Percentiles rank a stretch among this genome's conserved stretches.
Conservation (phyloP, 2,329 filamentous ascomycete genomes). For the Fusarium praegraminearum region DNA sequence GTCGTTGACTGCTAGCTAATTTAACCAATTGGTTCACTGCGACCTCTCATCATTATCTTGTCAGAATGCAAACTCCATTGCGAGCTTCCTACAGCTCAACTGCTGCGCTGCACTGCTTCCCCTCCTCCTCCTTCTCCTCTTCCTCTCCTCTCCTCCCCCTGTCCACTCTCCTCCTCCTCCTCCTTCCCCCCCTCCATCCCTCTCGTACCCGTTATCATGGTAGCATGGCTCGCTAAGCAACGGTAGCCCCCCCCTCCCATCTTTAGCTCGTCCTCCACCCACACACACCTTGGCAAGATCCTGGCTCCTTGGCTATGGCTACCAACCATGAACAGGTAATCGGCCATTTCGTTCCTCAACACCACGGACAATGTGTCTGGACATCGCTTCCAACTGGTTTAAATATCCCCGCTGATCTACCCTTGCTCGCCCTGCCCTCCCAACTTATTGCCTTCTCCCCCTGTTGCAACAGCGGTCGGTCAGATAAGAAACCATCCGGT, state of each 20-base stretch:
- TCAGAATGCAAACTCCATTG: conserved; percentile 29
- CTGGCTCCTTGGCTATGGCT: conserved; percentile 17
- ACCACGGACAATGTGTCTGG: conserved; percentile 30
- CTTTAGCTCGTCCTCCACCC: conserved; percentile 19
- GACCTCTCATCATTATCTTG: conserved; percentile 10
- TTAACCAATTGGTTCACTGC: conserved; percentile 5
- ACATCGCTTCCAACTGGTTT: conserved; percentile 33
- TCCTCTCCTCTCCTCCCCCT: neutral
- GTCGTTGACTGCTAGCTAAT: neutral
- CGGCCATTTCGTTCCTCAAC: conserved; percentile 12
- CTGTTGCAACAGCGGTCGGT: conserved; percentile 41
- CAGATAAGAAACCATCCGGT: conserved; percentile 42
- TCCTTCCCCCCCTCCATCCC: neutral
- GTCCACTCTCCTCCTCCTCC: neutral
- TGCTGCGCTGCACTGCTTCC: conserved; percentile 6
- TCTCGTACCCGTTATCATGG: conserved; percentile 32
- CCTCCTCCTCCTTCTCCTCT: neutral
- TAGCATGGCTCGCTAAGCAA: conserved; percentile 36
- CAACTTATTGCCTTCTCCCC: neutral
- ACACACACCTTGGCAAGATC: conserved; percentile 26
- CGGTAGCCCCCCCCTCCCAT: conserved; percentile 3
- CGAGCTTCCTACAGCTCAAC: conserved; percentile 29
- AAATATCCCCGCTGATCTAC: conserved; percentile 47
- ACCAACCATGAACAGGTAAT: conserved; percentile 23
- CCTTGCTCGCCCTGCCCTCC: conserved; percentile 14